Base-by-base conservation (phyloP, 805 yeast genomes). In the Ascoidea rubescens region DNA sequence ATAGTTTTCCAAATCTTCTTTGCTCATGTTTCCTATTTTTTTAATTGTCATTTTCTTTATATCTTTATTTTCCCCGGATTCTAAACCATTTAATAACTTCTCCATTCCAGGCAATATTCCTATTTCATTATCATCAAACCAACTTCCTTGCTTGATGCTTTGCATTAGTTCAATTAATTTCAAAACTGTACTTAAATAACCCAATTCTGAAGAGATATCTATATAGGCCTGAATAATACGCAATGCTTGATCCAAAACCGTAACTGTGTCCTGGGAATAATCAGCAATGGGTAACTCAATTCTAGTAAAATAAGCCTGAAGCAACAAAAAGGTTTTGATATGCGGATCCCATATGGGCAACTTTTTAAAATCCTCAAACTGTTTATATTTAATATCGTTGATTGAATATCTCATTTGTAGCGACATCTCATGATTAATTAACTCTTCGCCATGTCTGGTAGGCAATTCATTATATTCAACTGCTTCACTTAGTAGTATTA, bases 211-310 rank as follows among this genome's bases (percentile, higher is more conserved):
- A 1, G 93, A 81, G 21, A 87, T 87, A 67, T 93, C 99, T 54
- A 91, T 82, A 58, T 78, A 84, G 0, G 98, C 97, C 63, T 93
- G 99, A 51, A 90, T 68, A 56, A 93, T 84, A 77, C 99, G 95
- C 61, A 93, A 71, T 5, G 95, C 80, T 68, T 93, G 99, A 62
- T 95, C 99, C 53, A 93, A 70, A 7, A 93, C 96, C 0, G 97
- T 82, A 12, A 89, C 79, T 0, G 96, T 89, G 66, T 93, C 99
- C 63, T 91, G 98, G 7, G 84, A 73, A 63, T 93, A 93, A 71
- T 93, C 99, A 0, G 96, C 95, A 61, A 93, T 87, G 1, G 98
- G 99, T 49, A 93, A 70, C 54, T 87, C 93, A 5, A 79, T 70
- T 49, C 89, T 68, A 44, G 78, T 69, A 75, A 86, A 78, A 59